Base-by-base conservation (phyloP, 768 basidiomycete species). In the Lentinula boryana region DNA sequence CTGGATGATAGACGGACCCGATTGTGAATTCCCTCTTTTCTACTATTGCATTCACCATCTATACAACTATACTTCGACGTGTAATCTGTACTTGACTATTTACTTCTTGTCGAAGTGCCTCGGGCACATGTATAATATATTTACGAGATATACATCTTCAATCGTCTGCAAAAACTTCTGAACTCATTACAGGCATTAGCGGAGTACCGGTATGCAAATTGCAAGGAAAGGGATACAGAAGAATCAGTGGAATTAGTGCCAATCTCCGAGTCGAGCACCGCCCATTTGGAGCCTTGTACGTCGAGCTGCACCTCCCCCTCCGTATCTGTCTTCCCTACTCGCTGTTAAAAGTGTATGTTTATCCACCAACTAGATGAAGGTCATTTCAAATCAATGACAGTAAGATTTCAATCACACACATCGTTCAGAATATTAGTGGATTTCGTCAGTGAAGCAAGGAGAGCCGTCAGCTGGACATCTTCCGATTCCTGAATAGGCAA, bases 381-480 rank as follows among this genome's bases (percentile, higher is more conserved):
- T 54, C 27, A 60, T 53, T 16, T 23, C 55, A 56, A 56, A 46
- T 61, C 62, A 52, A 35, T 27, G 41, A 27, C 23, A 33, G 3
- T 13, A 27, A 55, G 44, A 55, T 57, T 16, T 43, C 52, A 46
- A 40, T 23, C 16, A 67, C 92, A 67, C 68, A 96, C 95, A 67
- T 96, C 93, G 70, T 95, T 98, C 61, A 98, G 73, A 9, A 88
- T 84, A 64, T 88, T 88, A 15, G 95, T 81, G 33, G 91, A 90
- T 73, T 95, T 95, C 6, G 95, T 98, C 61, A 99, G 73, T 13
- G 87, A 84, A 0, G 93, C 87, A 12, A 99, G 78, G 73, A 93
- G 92, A 8, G 89, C 87, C 1, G 94, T 97, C 32, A 99, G 77
- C 63, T 97, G 93, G 15, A 96, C 94, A 70, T 99, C 95, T 68